phyloP scores from a whole-genome alignment of 1,284 basidiomycete species.

The Singerocomus inundabilis region DNA sequence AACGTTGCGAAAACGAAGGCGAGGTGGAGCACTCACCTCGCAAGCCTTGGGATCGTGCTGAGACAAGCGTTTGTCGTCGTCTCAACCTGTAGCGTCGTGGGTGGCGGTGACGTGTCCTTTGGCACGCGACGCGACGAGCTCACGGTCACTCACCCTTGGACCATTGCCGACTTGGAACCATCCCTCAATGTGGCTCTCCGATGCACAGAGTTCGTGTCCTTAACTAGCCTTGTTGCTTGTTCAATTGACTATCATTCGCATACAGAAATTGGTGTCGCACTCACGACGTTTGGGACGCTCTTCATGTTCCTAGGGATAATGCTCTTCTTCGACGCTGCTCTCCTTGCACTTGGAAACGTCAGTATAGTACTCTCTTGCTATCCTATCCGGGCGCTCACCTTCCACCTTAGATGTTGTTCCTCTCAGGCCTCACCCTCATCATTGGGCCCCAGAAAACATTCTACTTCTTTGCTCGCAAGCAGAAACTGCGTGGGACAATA shows the following conservation, averaged over 20 bases:
- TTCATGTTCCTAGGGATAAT: constrained; percentile 97
- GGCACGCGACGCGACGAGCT: constrained; percentile 11
- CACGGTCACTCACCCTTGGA: constrained; percentile 1
- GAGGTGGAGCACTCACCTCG: too few relatives aligned
- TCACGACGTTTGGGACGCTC: constrained; percentile 94
- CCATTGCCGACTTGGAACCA: constrained; percentile 10
- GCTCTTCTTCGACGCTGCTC: constrained; percentile 96
- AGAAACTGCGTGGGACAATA: constrained; percentile 92
- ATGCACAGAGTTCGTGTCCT: constrained; percentile 55
- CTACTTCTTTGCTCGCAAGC: constrained; percentile 95
- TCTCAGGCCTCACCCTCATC: constrained; percentile 89
- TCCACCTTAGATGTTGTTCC: constrained; percentile 75
- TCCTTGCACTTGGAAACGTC: constrained; percentile 95
- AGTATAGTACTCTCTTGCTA: background rate
- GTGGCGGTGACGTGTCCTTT: constrained; percentile 32
- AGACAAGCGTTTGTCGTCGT: too few relatives aligned
- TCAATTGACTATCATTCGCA: background rate
- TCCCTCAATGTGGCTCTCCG: constrained; percentile 63
- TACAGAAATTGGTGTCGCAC: constrained; percentile 91
- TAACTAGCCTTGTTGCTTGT: background rate
- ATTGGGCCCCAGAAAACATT: constrained; percentile 97
- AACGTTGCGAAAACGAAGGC: too few relatives aligned
- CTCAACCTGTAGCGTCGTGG: too few relatives aligned
- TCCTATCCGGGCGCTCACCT: background rate
- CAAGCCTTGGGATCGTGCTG: too few relatives aligned